These are phyloP conservation scores for Coccomyxa sp. DNA, from an alignment of 139 green algal species.

Conservation along the genomic window DNA sequence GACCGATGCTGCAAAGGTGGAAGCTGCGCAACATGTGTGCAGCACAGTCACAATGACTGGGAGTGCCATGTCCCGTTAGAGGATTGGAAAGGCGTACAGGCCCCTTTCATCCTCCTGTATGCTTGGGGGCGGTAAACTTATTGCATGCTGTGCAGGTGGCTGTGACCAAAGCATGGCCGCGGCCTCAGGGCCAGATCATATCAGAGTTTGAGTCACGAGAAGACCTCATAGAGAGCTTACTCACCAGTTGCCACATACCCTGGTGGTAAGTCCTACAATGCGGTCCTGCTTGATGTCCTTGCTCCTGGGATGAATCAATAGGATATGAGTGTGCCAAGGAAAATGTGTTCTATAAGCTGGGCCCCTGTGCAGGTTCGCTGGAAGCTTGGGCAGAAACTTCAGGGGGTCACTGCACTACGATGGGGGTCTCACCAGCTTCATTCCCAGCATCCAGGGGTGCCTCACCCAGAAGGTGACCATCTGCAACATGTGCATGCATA, in stretches of 20 bases:
- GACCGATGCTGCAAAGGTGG: neutral
- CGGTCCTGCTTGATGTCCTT: neutral
- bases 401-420: slow-evolving; percentile 52
- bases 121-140: too few species aligned
- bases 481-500: neutral
- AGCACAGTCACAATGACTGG: neutral
- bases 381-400: slow-evolving; percentile 47
- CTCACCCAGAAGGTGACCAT: neutral
- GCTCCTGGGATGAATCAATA: neutral
- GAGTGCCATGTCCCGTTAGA: too few species aligned
- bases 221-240: slow-evolving; percentile 71
- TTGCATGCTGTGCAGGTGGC: slow-evolving; percentile 11
- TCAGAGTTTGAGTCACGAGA: slow-evolving; percentile 53
- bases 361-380: slow-evolving; percentile 66
- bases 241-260: slow-evolving; percentile 81
- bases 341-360: too few species aligned
- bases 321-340: neutral
- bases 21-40: neutral
- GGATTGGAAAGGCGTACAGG: too few species aligned
- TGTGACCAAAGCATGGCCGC: slow-evolving; percentile 2
- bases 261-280: slow-evolving; percentile 2
- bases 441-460: slow-evolving; percentile 42
- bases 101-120: too few species aligned
- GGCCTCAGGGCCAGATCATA: slow-evolving; percentile 33
- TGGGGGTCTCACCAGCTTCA: slow-evolving; percentile 83